These are phyloP conservation scores for Cymbopogon citratus DNA, from an alignment of 176 grass and related monocot species.

Conservation along the genomic window DNA sequence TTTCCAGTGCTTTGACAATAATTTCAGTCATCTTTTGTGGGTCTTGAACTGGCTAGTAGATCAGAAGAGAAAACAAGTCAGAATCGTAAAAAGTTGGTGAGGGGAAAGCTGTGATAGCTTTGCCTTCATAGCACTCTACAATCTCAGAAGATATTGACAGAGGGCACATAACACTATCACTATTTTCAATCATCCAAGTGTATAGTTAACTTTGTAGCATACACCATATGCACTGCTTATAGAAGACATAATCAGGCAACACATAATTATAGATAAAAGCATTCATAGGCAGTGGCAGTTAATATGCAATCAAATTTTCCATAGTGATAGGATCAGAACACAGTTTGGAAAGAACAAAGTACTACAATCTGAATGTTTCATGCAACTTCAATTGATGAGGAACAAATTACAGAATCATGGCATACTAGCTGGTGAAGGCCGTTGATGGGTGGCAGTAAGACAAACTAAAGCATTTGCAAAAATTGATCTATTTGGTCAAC, in stretches of 20 bases:
- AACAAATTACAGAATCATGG: neutral
- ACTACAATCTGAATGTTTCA: neutral
- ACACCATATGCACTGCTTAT: neutral
- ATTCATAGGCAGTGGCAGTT: neutral
- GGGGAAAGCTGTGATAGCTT: neutral
- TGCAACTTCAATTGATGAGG: neutral
- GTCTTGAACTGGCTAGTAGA: slow-evolving; percentile 86
- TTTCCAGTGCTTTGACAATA: slow-evolving; percentile 77
- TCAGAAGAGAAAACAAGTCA: slow-evolving; percentile 13
- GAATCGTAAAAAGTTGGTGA: neutral
- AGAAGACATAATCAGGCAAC: neutral
- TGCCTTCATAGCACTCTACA: slow-evolving; percentile 1
- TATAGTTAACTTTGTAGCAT: neutral
- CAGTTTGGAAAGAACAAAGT: neutral
- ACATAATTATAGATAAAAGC: neutral
- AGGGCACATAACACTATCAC: neutral
- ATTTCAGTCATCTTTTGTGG: slow-evolving; percentile 85
- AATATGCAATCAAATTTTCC: neutral
- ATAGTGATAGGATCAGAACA: neutral
- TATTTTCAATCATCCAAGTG: slow-evolving; percentile 15
- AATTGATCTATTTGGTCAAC: neutral
- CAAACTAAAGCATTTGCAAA: neutral
- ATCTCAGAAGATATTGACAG: neutral
- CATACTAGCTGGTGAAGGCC: neutral
- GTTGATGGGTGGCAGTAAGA: neutral